These are phyloP conservation scores for Penicillium vulpinum DNA, from an alignment of 2,329 filamentous ascomycete genomes.

Conservation along the genomic window DNA sequence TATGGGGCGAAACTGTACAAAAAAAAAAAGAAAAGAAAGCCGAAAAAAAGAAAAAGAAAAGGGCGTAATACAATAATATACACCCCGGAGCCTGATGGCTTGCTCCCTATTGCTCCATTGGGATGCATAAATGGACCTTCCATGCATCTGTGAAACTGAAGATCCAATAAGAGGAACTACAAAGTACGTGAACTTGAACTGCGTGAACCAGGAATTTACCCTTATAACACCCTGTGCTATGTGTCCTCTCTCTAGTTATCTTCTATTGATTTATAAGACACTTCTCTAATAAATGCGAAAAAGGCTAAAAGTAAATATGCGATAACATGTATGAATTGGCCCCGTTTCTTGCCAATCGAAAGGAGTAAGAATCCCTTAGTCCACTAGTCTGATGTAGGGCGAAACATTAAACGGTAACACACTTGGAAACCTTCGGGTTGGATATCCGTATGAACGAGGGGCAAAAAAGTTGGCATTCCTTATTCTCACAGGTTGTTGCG, in stretches of 20 bases:
- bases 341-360: constrained; percentile 1
- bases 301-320: too few relatives aligned
- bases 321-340: constrained; percentile 2
- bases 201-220: neutral
- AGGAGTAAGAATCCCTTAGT: constrained; percentile 2
- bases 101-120: constrained; percentile 4
- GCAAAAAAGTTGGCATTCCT: constrained; percentile 18
- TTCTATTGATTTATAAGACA: too few relatives aligned
- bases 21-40: neutral
- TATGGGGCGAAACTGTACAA: constrained; percentile 2
- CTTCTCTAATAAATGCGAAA: too few relatives aligned
- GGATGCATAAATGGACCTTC: constrained; percentile 15
- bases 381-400: constrained; percentile 5
- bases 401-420: constrained; percentile 6
- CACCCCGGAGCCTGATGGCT: constrained; percentile 6
- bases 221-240: too few relatives aligned
- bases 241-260: too few relatives aligned
- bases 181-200: too few relatives aligned
- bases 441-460: constrained; percentile 23
- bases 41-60: neutral
- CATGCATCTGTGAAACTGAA: constrained; percentile 15
- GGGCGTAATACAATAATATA: neutral
- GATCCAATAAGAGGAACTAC: constrained; percentile 6
- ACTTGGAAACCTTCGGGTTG: constrained; percentile 1
- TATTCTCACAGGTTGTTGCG: neutral